Conservation (phyloP, 495 filamentous ascomycete genomes). For the Friedmanniomyces endolithicus region DNA sequence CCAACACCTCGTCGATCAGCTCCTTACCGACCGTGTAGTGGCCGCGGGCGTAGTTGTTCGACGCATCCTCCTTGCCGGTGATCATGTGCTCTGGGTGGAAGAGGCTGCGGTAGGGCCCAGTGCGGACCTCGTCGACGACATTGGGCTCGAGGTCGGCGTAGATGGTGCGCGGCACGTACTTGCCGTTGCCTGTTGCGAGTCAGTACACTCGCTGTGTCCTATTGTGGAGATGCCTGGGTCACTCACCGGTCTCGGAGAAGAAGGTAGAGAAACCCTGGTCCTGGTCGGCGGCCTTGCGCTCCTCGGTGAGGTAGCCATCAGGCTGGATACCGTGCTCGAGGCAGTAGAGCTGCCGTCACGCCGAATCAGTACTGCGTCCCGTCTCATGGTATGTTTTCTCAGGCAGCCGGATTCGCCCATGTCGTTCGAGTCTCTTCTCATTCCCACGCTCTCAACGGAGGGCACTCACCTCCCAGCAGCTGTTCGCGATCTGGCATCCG, state of each 20-base stretch:
- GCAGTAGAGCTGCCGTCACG: constrained; percentile 72
- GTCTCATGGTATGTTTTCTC: no score
- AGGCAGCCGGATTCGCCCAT: constrained; percentile 10
- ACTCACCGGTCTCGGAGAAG: constrained; percentile 95
- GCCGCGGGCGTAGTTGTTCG: constrained; percentile 97
- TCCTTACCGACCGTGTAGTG: constrained; percentile 99
- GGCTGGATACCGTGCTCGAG: constrained; percentile 99
- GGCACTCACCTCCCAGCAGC: constrained; percentile 94
- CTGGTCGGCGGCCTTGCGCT: constrained; percentile 81
- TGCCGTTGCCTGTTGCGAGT: constrained; percentile 65
- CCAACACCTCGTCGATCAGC: constrained; percentile 90
- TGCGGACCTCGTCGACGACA: constrained; percentile 98
- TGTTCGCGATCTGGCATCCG: constrained; percentile 99
- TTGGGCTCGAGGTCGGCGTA: constrained; percentile 99
- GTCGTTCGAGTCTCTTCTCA: background rate
- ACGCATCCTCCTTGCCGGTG: constrained; percentile 98
- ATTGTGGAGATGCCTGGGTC: background rate
- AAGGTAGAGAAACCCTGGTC: constrained; percentile 99
- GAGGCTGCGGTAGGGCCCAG: constrained; percentile 84
- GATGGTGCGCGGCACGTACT: constrained; percentile 97
- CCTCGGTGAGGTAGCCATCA: constrained; percentile 96
- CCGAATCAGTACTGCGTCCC: constrained; percentile 9
- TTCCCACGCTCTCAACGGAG: background rate
- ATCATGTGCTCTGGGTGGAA: constrained; percentile 99
- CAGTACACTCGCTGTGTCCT: background rate